Conservation (phyloP, 1,284 basidiomycete genomes). For the Ceratobasidium sp. region DNA sequence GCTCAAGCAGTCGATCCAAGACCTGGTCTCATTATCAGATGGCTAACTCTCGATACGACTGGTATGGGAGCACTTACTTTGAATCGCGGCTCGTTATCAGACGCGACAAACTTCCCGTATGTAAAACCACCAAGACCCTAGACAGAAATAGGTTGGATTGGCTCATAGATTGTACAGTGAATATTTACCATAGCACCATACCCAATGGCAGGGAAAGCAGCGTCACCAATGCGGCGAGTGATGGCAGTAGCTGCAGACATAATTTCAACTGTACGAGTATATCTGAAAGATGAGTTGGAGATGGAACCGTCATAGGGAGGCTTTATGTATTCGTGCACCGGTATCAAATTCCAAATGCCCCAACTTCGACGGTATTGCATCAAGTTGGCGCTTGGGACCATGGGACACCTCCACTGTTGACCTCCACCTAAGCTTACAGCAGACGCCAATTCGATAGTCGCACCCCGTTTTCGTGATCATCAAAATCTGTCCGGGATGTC, state of each 20-base stretch:
- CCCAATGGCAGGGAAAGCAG: neutral
- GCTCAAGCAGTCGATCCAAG: conserved; percentile 15
- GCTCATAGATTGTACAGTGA: neutral
- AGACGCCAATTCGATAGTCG: too few species aligned
- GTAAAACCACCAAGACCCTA: conserved; percentile 5
- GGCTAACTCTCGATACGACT: neutral
- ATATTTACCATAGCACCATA: conserved; percentile 5
- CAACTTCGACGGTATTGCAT: too few species aligned
- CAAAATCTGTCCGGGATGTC: too few species aligned
- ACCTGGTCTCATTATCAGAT: neutral
- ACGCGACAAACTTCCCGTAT: neutral
- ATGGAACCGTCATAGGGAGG: too few species aligned
- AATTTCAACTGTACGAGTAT: too few species aligned
- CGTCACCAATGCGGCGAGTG: conserved; percentile 3
- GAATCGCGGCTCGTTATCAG: conserved; percentile 6
- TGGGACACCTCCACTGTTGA: too few species aligned
- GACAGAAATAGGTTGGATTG: neutral
- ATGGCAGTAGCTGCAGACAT: neutral
- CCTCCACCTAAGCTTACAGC: too few species aligned
- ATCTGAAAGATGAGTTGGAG: too few species aligned
- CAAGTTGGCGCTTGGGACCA: too few species aligned
- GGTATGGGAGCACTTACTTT: neutral
- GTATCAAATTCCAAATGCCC: too few species aligned
- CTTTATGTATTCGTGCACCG: too few species aligned
- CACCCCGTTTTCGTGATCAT: too few species aligned